Conservation (phyloP, 768 basidiomycete species). For the Pisolithus albus region DNA sequence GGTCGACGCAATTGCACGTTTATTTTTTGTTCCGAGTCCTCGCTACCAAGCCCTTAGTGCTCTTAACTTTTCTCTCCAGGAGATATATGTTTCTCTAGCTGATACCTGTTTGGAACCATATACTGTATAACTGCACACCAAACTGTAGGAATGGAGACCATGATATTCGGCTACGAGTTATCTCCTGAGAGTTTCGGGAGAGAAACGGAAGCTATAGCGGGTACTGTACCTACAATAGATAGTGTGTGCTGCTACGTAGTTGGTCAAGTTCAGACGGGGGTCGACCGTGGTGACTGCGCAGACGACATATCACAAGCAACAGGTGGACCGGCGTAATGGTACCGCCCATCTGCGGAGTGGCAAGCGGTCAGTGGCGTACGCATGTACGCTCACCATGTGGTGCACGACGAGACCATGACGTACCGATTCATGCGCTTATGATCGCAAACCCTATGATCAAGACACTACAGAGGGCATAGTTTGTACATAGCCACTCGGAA, state of each 20-base stretch:
- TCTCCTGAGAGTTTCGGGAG: no score
- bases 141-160: no score
- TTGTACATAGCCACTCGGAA: slow-evolving; percentile 25
- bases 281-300: slow-evolving; percentile 4
- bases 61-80: no score
- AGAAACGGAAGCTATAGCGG: no score
- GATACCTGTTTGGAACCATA: no score
- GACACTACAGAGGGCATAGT: slow-evolving; percentile 62
- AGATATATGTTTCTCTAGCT: no score
- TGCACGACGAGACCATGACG: slow-evolving; percentile 14
- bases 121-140: no score
- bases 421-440: slow-evolving; percentile 51
- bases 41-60: no score
- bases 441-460: slow-evolving; percentile 54
- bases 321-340: slow-evolving; percentile 40
- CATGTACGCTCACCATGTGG: not conserved
- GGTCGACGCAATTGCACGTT: no score
- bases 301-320: slow-evolving; percentile 12
- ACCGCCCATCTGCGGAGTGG: slow-evolving; percentile 32
- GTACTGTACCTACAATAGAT: not conserved
- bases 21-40: no score
- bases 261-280: slow-evolving; percentile 6
- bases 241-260: not conserved
- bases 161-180: no score
- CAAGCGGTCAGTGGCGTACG: not conserved